A percentile compares a stretch with the other conserved stretches of the same genome.
Evolutionary conservation across 495 filamentous ascomycete species (phyloP).

Genomic region (Neurospora sp.): DNA sequence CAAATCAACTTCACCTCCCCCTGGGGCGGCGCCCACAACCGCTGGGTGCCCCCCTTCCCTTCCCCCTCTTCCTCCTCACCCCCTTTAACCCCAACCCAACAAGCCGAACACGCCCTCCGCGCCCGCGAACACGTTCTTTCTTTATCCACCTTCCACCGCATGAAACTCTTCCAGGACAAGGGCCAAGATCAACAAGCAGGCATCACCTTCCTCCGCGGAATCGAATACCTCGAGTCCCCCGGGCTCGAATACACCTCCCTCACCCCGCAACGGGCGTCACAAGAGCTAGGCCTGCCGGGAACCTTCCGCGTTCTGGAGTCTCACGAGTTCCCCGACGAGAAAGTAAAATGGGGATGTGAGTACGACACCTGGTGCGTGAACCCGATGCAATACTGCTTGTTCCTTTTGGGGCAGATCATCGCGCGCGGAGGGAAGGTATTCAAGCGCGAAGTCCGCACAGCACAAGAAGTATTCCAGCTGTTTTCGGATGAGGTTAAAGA

Average conservation of each 20-base stretch:
- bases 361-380: conserved; percentile 53
- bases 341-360: conserved; percentile 43
- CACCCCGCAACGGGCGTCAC: conserved; percentile 14
- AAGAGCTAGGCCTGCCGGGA: conserved; percentile 33
- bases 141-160: conserved; percentile 38
- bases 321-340: conserved; percentile 33
- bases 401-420: conserved; percentile 43
- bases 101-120: conserved; percentile 6
- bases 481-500: too few relatives aligned
- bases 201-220: conserved; percentile 41
- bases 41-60: conserved; percentile 37
- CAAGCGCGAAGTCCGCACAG: conserved; percentile 20
- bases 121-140: conserved; percentile 40
- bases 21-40: conserved; percentile 57
- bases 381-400: conserved; percentile 50
- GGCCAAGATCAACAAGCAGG: conserved; percentile 35
- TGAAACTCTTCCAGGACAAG: conserved; percentile 30
- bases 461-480: conserved; percentile 21
- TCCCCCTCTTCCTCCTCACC: not conserved
- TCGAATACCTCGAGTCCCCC: conserved; percentile 51
- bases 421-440: conserved; percentile 36
- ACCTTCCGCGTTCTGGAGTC: conserved; percentile 30
- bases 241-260: conserved; percentile 22
- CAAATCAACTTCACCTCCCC: conserved; percentile 55
- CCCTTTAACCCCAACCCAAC: not conserved